phyloP scores from a whole-genome alignment of 768 basidiomycete species.

The Gymnopilus junonius region DNA sequence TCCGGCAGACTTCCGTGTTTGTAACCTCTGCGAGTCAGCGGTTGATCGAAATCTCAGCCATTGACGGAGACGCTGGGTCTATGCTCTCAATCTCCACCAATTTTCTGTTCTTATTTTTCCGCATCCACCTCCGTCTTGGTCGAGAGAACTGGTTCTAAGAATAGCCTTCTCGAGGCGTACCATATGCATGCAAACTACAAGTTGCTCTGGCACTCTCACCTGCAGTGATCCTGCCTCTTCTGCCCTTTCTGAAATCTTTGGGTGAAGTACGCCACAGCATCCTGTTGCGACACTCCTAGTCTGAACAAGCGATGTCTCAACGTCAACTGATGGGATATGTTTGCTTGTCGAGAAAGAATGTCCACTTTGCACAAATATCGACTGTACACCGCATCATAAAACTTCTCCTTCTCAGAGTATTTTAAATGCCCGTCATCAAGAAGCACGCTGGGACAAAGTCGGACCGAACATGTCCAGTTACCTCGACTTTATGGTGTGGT shows the following conservation, averaged over 20 bases:
- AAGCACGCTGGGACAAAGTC: background rate
- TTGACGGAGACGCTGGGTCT: background rate
- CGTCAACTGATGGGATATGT: background rate
- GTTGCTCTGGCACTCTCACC: background rate
- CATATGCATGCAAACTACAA: background rate
- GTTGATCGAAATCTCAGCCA: background rate
- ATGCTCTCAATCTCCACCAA: background rate
- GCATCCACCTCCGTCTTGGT: background rate
- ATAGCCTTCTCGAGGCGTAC: background rate
- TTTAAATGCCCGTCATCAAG: background rate
- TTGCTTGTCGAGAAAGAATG: background rate
- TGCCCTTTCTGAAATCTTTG: background rate
- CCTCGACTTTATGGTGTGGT: background rate
- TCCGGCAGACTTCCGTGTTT: background rate
- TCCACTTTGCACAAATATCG: background rate
- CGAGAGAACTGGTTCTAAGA: background rate
- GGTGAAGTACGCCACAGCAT: background rate
- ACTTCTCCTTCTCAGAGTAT: background rate
- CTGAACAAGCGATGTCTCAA: background rate
- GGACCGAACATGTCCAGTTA: background rate
- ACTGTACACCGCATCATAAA: background rate
- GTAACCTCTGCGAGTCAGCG: background rate
- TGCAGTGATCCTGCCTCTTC: background rate
- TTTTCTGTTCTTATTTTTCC: background rate
- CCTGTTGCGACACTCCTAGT: background rate